A percentile compares a stretch with the other conserved stretches of the same genome.
These are phyloP conservation scores for Penicillium crustosum DNA, from an alignment of 2,329 filamentous ascomycete species.

Conservation along the genomic window DNA sequence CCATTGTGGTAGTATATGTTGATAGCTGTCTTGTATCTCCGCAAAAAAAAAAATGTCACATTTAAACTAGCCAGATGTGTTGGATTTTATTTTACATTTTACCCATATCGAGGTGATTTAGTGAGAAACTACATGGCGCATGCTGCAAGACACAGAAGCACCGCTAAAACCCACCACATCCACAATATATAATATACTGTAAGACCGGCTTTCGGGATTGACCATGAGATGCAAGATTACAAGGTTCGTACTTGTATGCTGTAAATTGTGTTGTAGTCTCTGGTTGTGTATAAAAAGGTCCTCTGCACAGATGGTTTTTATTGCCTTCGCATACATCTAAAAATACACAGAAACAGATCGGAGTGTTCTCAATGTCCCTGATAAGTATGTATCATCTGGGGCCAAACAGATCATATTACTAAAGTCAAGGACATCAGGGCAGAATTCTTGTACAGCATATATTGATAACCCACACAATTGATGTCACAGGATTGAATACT, in stretches of 20 bases:
- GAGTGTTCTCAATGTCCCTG: neutral
- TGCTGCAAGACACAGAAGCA: neutral
- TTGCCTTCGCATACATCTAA: neutral
- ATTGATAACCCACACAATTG: neutral
- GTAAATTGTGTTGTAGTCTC: neutral
- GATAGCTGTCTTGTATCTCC: too few relatives aligned
- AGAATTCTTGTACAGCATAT: neutral
- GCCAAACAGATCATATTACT: neutral
- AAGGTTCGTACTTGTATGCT: neutral
- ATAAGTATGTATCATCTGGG: neutral
- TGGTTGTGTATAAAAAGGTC: neutral
- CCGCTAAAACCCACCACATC: neutral
- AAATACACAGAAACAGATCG: neutral
- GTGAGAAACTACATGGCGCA: neutral
- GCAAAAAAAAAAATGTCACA: too few relatives aligned
- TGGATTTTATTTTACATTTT: neutral
- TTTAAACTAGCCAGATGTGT: neutral
- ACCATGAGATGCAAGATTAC: neutral
- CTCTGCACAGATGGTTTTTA: neutral
- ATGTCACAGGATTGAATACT: neutral
- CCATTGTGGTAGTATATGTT: neutral
- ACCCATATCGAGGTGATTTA: neutral
- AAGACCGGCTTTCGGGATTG: neutral
- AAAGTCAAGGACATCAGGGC: neutral
- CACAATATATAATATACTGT: neutral